Evolutionary conservation across 2,329 filamentous ascomycete species (phyloP), one percentile per base, ranked within the genome.

Genomic region (Alternaria triticimaculans): DNA sequence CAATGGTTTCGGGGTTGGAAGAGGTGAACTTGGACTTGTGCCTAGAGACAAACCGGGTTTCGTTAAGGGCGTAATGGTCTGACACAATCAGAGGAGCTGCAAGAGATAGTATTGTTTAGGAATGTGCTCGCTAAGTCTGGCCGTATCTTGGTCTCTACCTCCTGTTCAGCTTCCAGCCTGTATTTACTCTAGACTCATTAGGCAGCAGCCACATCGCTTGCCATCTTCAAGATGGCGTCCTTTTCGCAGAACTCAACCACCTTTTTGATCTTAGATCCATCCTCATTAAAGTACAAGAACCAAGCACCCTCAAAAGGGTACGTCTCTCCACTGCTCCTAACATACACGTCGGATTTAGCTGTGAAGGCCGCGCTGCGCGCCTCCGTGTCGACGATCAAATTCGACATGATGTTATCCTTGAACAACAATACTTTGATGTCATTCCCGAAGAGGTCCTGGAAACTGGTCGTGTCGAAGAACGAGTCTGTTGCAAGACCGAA

Each of bases 181-280:
- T 20, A 6, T 14, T 3, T 5, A 14, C n/a, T 18, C 12, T 20
- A 9, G 6, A 30, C 3, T 50, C 48, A 9, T 18, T 10, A 30
- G 12, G 48, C 26, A 30, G 26, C 48, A 18, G 26, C 48, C 18
- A 50, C 48, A 21, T 50, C 48, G 26, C n/a, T 49, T 28, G 60
- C 55, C 55, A 62, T 62, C 48, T 58, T 54, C 55, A 62, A 58
- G 14, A 62, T 7, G 2, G 26, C 25, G 21, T 62, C 60, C 14
- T 62, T 62, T 4, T 62, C 60, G 26, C 60, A 58, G 44, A 62
- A 62, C n/a, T 62, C 60, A 28, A 62, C 26, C 11, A 62, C 55
- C 41, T 55, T 62, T 9, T 33, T 54, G 20, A 62, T 41, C 28
- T 62, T 62, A 10, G 21, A 26, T 14, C 55, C 60, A 12, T 58